phyloP scores from a whole-genome alignment of 352 stramenopile species.

The Phytophthora ohioensis region DNA sequence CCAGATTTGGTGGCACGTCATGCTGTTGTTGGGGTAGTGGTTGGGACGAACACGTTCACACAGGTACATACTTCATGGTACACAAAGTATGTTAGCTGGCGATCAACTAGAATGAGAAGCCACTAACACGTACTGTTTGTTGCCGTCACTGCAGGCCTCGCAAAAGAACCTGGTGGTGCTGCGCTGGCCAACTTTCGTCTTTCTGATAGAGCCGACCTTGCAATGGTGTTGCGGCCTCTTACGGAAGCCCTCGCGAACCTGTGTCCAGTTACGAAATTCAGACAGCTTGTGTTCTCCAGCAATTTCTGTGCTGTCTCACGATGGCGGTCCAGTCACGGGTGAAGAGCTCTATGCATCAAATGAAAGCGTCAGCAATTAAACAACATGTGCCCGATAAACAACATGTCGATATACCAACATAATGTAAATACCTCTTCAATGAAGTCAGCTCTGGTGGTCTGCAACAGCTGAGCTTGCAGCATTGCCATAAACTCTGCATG shows the following conservation, averaged over 20 bases:
- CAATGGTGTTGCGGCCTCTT: background rate
- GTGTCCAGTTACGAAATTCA: background rate
- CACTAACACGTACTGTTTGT: background rate
- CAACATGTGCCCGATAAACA: background rate
- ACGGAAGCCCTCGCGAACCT: background rate
- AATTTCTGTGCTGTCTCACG: no score
- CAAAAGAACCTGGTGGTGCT: background rate
- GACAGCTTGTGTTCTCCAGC: background rate
- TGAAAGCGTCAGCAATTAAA: no score
- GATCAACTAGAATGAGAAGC: background rate
- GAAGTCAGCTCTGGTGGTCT: background rate
- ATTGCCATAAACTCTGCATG: slow-evolving; percentile 20
- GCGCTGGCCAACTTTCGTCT: background rate
- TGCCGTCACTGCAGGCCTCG: slow-evolving; percentile 1
- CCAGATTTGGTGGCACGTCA: slow-evolving; percentile 10
- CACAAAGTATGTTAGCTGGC: background rate
- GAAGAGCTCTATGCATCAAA: no score
- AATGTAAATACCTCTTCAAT: slow-evolving; percentile 9
- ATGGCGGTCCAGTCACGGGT: no score
- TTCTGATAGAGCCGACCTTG: background rate
- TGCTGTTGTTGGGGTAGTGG: slow-evolving; percentile 13
- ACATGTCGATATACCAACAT: background rate
- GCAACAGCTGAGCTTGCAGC: slow-evolving; percentile 21
- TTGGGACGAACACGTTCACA: background rate
- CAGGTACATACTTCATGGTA: slow-evolving; percentile 1